Conservation (phyloP, 176 grass and related monocot genomes). For the Musa acuminata region DNA sequence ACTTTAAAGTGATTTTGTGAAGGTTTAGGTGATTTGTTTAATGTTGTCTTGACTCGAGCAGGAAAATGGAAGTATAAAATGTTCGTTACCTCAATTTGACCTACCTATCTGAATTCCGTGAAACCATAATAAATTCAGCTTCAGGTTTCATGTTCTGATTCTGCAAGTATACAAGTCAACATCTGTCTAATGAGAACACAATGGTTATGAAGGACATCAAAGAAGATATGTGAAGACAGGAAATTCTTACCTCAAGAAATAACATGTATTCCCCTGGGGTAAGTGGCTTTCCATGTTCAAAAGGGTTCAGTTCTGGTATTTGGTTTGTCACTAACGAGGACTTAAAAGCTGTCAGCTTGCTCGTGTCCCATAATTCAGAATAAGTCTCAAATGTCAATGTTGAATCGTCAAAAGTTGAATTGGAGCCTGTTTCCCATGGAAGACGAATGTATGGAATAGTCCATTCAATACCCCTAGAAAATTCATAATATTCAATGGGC, state of each 20-base stretch:
- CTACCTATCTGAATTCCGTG: constrained; percentile 60
- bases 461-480: constrained; percentile 78
- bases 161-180: constrained; percentile 32
- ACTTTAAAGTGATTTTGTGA: neutral
- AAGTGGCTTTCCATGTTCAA: constrained; percentile 43
- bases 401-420: constrained; percentile 53
- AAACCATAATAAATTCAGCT: constrained; percentile 58
- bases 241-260: constrained; percentile 58
- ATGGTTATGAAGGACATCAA: neutral
- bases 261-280: constrained; percentile 62
- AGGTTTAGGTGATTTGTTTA: neutral
- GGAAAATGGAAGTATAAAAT: neutral
- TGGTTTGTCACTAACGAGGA: constrained; percentile 14
- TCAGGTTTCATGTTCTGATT: constrained; percentile 81
- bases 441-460: constrained; percentile 66
- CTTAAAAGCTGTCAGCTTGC: constrained; percentile 14
- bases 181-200: neutral
- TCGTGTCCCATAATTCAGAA: constrained; percentile 46
- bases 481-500: constrained; percentile 87
- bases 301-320: constrained; percentile 19
- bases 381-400: constrained; percentile 40
- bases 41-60: too few relatives aligned
- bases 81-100: constrained; percentile 1
- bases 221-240: neutral
- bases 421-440: constrained; percentile 64